Base-by-base conservation (phyloP, 2,329 filamentous ascomycete species). In the Colletotrichum sp. region DNA sequence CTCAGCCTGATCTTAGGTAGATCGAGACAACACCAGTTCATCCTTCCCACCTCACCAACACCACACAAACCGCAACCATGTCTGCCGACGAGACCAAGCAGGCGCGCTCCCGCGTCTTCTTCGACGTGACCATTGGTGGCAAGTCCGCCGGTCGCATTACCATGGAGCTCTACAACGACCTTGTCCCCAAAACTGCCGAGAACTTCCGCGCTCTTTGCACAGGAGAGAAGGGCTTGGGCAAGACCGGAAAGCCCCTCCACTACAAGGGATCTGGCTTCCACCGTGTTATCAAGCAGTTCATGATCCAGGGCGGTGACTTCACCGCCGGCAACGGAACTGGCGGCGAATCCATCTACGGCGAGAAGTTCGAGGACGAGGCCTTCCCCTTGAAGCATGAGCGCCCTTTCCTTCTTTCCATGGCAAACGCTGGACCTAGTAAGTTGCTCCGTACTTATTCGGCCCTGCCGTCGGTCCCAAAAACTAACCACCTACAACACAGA, bases 241-340 rank as follows among this genome's bases (percentile, higher is more conserved):
- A 95, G 84, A 86, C 91, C 34, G 96, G 96, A 84, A 96, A 96
- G 87, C 94, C 94, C 62, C 91, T 99, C 69, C 94, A 95, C 89
- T 99, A 95, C 92, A 98, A 98, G 90, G 94, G 95, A 80, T 98
- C 95, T 77, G 89, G 88, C 80, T 99, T 99, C 90, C 96, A 99
- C 89, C 95, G 96, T 68, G 95, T 99, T 79, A 99, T 99, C 89
- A 98, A 98, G 90, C 92, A 95, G 82, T 99, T 99, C 87, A 99
- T 99, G 96, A 97, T 98, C 82, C 95, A 98, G 88, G 96, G 97
- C 83, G 96, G 97, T 86, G 97, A 99, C 86, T 99, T 99, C 85
- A 99, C 96, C 65, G 93, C 92, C 71, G 95, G 95, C 84, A 96
- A 99, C 84, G 97, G 96, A 79, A 99, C 96, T 30, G 96, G 96